Conservation (phyloP, 208 protist species). For the Leptomonas seymouri region DNA sequence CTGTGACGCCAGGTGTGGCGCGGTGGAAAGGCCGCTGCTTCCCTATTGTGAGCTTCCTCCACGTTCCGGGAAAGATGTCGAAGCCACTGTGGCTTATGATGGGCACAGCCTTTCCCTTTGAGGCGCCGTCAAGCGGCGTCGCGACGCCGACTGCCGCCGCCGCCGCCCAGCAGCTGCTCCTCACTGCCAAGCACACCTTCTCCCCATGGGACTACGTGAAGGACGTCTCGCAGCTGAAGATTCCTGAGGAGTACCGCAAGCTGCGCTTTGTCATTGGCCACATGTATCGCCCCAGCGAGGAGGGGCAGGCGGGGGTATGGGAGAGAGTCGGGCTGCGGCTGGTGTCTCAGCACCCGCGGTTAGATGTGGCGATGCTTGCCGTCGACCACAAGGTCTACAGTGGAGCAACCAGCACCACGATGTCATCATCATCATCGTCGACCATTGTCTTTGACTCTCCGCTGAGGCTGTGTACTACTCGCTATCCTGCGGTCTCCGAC, state of each 20-base stretch:
- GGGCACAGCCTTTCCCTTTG: constrained; percentile 69
- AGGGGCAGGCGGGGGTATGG: constrained; percentile 31
- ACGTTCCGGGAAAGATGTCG: constrained; percentile 84
- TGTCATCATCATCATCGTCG: not conserved
- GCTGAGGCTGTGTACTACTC: constrained; percentile 14
- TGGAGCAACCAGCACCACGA: not conserved
- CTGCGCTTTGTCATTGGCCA: constrained; percentile 62
- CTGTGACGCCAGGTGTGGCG: not conserved
- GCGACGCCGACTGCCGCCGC: not conserved
- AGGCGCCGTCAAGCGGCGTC: not conserved
- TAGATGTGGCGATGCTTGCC: constrained; percentile 65
- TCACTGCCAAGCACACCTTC: constrained; percentile 85
- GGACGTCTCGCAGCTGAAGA: constrained; percentile 62
- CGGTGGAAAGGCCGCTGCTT: constrained; percentile 34
- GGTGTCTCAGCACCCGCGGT: constrained; percentile 55
- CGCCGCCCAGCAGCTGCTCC: constrained; percentile 40
- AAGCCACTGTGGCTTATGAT: constrained; percentile 86
- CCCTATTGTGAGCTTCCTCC: constrained; percentile 78
- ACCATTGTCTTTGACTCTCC: constrained; percentile 1
- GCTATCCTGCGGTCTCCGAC: constrained; percentile 7
- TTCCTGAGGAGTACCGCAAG: constrained; percentile 78
- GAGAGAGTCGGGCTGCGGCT: constrained; percentile 36
- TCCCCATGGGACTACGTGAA: constrained; percentile 67
- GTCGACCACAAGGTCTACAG: not conserved
- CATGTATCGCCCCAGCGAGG: constrained; percentile 39